Evolutionary conservation across 768 basidiomycete species (phyloP).

Genomic region (Leccinum subgranulosum): DNA sequence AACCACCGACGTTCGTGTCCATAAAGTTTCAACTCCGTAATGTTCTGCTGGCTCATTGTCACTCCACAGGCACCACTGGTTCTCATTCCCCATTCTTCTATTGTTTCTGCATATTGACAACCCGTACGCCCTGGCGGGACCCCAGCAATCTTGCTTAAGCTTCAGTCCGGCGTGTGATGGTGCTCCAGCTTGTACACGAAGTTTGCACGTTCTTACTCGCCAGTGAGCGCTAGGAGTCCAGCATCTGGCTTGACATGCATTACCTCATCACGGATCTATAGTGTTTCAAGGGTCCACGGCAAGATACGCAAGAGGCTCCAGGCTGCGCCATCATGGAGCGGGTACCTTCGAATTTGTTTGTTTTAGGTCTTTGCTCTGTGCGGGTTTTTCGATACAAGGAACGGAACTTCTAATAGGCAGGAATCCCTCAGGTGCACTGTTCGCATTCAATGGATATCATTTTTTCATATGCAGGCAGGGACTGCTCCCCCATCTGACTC

Average conservation of each 20-base stretch:
- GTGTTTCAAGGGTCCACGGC: neutral
- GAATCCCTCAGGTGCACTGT: neutral
- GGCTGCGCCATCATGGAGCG: neutral
- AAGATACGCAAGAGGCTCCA: neutral
- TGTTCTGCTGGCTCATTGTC: no score
- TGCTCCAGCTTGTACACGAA: neutral
- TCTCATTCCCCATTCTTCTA: neutral
- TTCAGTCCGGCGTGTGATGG: neutral
- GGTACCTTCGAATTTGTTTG: neutral
- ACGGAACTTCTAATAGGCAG: neutral
- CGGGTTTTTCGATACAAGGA: neutral
- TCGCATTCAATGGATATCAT: neutral
- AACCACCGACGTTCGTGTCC: neutral
- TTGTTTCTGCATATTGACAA: neutral
- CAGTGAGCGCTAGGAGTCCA: no score
- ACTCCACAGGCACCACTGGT: neutral
- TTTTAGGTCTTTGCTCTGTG: neutral
- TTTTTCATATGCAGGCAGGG: neutral
- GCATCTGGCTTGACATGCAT: neutral
- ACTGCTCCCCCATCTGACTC: neutral
- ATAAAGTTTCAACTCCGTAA: neutral
- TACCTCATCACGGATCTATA: neutral
- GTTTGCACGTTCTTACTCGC: neutral
- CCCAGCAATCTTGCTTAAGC: neutral
- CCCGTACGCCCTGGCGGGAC: neutral